Percentiles rank a stretch among this genome's conserved stretches.
These are phyloP conservation scores for Mycena sp. DNA, from an alignment of 1,284 basidiomycete genomes.

Conservation along the genomic window DNA sequence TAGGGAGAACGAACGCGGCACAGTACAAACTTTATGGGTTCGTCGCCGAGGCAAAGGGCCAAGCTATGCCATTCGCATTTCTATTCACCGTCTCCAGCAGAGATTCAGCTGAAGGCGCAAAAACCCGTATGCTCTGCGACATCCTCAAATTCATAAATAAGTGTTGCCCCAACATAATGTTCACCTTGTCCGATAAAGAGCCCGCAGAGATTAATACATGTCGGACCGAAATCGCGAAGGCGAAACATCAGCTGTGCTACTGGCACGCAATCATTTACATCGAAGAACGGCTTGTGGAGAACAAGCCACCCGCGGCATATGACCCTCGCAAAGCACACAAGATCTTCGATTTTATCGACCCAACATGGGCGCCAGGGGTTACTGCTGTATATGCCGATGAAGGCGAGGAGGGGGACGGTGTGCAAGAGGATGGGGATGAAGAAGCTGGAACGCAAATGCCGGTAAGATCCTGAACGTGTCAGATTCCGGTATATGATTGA, in stretches of 20 bases:
- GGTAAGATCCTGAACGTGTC: neutral
- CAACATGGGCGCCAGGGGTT: conserved; percentile 28
- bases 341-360: conserved; percentile 23
- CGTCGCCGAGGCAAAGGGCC: too few relatives aligned
- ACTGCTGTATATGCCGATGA: conserved; percentile 4
- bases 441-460: neutral
- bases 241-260: neutral
- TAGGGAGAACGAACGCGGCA: too few relatives aligned
- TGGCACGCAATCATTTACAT: neutral
- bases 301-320: too few relatives aligned
- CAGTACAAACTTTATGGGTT: too few relatives aligned
- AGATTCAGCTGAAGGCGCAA: neutral
- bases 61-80: neutral
- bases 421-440: neutral
- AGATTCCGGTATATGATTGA: neutral
- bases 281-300: too few relatives aligned
- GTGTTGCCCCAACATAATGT: too few relatives aligned
- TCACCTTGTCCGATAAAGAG: too few relatives aligned
- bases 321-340: too few relatives aligned
- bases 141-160: too few relatives aligned
- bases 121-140: too few relatives aligned
- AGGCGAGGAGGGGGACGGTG: neutral
- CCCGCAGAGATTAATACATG: too few relatives aligned
- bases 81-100: neutral
- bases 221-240: neutral